Percentiles rank a stretch among this genome's conserved stretches.
phyloP scores from a whole-genome alignment of 2,329 filamentous ascomycete species.

The Colletotrichum sp. region DNA sequence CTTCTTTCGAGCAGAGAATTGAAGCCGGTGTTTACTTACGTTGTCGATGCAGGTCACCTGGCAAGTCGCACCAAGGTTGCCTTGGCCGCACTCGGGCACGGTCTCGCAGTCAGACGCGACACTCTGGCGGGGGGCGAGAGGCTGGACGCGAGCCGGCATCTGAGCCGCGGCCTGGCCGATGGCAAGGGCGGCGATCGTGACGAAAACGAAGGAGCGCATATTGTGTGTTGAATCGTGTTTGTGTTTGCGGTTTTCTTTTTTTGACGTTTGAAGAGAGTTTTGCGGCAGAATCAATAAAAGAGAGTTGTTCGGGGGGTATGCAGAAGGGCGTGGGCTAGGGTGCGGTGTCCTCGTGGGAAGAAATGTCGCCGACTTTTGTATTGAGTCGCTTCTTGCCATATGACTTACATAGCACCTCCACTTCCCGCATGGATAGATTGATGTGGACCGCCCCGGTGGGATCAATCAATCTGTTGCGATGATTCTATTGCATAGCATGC shows the following conservation, averaged over 20 bases:
- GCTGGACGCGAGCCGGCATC: background rate
- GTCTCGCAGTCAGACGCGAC: rapidly evolving
- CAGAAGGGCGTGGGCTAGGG: background rate
- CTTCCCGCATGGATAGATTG: background rate
- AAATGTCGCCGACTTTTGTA: background rate
- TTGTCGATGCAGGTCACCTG: background rate
- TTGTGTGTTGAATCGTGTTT: background rate
- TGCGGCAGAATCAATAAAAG: background rate
- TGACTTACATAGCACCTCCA: background rate
- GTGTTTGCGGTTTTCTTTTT: background rate
- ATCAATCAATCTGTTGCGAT: background rate
- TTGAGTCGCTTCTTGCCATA: background rate
- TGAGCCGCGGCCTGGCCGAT: background rate
- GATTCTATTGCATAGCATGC: background rate
- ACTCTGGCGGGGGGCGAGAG: background rate
- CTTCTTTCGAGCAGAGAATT: too few relatives aligned
- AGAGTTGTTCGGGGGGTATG: background rate
- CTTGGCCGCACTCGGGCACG: background rate
- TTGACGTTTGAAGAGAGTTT: background rate
- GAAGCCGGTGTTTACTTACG: background rate
- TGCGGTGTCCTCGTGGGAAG: background rate
- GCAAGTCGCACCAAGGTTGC: background rate
- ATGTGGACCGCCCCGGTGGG: background rate
- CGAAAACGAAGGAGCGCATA: background rate
- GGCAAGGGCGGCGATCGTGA: background rate